phyloP scores from a whole-genome alignment of 345 rosid species.

The Eucalyptus lansdowneana region DNA sequence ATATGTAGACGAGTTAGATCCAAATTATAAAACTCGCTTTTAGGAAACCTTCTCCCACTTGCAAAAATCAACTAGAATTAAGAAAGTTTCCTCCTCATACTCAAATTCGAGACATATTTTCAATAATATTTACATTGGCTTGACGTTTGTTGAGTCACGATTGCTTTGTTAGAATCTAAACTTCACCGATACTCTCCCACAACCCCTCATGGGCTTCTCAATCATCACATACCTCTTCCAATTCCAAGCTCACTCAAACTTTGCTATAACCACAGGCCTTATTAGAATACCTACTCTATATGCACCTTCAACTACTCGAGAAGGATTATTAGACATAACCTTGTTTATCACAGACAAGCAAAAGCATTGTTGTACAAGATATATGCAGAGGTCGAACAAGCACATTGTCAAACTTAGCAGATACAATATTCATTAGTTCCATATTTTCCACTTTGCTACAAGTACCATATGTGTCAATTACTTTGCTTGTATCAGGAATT shows the following conservation, averaged over 20 bases:
- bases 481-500: accelerated
- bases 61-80: neutral
- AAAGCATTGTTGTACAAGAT: accelerated
- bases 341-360: neutral
- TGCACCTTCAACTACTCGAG: accelerated
- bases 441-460: neutral
- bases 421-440: neutral
- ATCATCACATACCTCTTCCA: neutral
- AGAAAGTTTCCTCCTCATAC: neutral
- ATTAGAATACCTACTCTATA: neutral
- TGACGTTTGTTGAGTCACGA: neutral
- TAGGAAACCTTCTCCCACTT: neutral
- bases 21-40: neutral
- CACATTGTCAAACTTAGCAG: neutral
- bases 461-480: neutral
- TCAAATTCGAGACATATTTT: neutral
- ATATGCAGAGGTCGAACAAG: neutral
- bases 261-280: too few relatives aligned
- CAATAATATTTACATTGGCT: too few relatives aligned
- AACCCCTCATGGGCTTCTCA: neutral
- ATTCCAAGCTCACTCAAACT: too few relatives aligned
- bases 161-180: neutral
- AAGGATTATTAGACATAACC: neutral
- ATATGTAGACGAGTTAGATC: neutral
- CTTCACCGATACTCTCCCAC: neutral